These are phyloP conservation scores for Aspergillus affinis DNA, from an alignment of 495 filamentous ascomycete species.

Conservation along the genomic window DNA sequence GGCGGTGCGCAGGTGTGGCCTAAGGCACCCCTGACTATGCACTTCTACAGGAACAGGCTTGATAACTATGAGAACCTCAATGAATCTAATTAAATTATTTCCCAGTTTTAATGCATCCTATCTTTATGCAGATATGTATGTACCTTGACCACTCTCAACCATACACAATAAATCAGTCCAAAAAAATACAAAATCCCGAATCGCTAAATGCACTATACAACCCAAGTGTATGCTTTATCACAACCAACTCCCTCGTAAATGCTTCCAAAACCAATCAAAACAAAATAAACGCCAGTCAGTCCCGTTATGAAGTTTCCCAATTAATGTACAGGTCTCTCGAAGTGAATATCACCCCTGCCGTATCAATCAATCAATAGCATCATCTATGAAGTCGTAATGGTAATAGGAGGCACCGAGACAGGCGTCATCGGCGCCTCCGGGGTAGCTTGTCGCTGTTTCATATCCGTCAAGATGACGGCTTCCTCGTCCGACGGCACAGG, in stretches of 20 bases:
- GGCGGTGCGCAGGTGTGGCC: background rate
- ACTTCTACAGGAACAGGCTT: background rate
- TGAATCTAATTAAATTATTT: no score
- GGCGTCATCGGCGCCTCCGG: constrained; percentile 23
- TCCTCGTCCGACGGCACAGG: constrained; percentile 14
- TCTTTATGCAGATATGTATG: background rate
- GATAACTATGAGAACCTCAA: no score
- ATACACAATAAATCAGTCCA: background rate
- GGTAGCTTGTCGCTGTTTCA: constrained; percentile 12
- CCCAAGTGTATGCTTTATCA: background rate
- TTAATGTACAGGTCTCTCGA: background rate
- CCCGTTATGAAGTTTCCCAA: background rate
- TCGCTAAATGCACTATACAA: background rate
- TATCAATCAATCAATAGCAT: background rate
- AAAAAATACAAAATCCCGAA: background rate
- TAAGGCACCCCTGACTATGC: background rate
- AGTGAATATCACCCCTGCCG: background rate
- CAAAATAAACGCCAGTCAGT: background rate
- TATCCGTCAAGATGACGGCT: constrained; percentile 11
- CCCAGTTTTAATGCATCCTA: no score
- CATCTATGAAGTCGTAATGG: constrained; percentile 35
- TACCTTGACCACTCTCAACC: background rate
- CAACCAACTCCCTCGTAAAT: background rate
- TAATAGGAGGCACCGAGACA: constrained; percentile 36
- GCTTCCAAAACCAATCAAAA: background rate